Conservation (phyloP, 805 yeast species). For the Middelhovenomyces tepae region DNA sequence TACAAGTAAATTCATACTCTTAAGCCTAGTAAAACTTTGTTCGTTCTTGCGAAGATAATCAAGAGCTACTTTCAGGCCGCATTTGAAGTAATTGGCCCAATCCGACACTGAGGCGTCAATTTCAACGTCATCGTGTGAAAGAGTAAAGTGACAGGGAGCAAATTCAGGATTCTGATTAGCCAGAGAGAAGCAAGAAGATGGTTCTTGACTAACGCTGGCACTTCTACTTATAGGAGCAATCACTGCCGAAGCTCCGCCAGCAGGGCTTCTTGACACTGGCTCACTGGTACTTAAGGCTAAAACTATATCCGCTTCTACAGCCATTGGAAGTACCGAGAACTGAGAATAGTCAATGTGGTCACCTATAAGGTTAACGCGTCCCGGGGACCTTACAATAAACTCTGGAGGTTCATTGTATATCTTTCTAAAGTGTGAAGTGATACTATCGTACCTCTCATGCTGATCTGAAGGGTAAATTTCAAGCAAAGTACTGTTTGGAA, state of each 20-base stretch:
- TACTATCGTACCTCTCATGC: not conserved
- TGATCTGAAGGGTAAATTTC: slow-evolving; percentile 2
- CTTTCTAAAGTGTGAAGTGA: slow-evolving; percentile 12
- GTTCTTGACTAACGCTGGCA: slow-evolving; percentile 3
- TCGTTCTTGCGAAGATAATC: slow-evolving; percentile 33
- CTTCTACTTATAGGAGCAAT: too few species aligned
- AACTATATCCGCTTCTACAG: slow-evolving; percentile 54
- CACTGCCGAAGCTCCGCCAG: too few species aligned
- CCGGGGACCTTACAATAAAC: slow-evolving; percentile 58
- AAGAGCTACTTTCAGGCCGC: slow-evolving; percentile 54
- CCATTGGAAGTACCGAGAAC: slow-evolving; percentile 65
- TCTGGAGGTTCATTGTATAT: slow-evolving; percentile 26
- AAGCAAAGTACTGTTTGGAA: too few species aligned
- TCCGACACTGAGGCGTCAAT: slow-evolving; percentile 44
- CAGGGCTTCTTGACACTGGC: too few species aligned
- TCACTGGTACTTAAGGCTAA: too few species aligned
- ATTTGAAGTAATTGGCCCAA: slow-evolving; percentile 65
- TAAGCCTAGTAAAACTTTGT: slow-evolving; percentile 19
- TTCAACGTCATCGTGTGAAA: slow-evolving; percentile 19
- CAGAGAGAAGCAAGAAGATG: not conserved
- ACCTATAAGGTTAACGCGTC: slow-evolving; percentile 66
- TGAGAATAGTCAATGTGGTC: slow-evolving; percentile 66
- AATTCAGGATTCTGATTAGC: not conserved
- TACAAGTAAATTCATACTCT: slow-evolving; percentile 44
- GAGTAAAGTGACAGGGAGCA: slow-evolving; percentile 9